Percentiles rank a stretch among this genome's conserved stretches.
Conservation (phyloP, 139 green algal genomes). For the Parachlorella kessleri region DNA sequence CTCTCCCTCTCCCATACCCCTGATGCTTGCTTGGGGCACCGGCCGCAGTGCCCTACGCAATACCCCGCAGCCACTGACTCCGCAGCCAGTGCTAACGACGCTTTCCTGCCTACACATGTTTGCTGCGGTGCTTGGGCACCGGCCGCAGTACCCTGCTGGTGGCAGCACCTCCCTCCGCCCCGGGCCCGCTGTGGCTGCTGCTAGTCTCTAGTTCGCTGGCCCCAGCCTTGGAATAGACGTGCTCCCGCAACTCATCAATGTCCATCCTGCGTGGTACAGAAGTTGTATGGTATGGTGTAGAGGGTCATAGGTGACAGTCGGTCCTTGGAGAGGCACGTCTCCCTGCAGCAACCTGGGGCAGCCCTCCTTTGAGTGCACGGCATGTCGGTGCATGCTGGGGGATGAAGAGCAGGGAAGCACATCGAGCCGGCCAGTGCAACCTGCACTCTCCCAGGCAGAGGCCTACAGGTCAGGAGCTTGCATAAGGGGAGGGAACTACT, state of each 20-base stretch:
- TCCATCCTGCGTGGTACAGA: not conserved
- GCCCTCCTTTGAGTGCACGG: no score
- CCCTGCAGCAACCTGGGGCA: not conserved
- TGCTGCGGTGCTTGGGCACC: not conserved
- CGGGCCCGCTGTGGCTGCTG: no score
- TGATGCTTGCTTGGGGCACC: no score
- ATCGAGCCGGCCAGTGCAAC: not conserved
- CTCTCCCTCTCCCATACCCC: no score
- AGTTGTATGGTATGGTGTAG: not conserved
- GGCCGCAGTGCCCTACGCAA: no score
- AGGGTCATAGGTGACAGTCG: not conserved
- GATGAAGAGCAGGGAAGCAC: not conserved
- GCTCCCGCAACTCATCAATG: slow-evolving; percentile 20
- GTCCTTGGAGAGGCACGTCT: not conserved
- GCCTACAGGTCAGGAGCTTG: no score
- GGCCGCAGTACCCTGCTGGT: not conserved
- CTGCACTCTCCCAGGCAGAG: no score
- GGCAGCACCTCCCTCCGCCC: not conserved
- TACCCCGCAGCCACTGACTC: no score
- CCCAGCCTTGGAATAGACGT: slow-evolving; percentile 25
- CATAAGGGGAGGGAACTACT: no score
- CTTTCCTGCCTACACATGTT: not conserved
- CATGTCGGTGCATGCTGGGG: not conserved
- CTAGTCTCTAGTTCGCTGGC: no score
- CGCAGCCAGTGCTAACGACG: no score